A percentile compares a stretch with the other conserved stretches of the same genome.
Evolutionary conservation across 2,329 filamentous ascomycete genomes (phyloP).

Genomic region (Atkinsonella hypoxylon): DNA sequence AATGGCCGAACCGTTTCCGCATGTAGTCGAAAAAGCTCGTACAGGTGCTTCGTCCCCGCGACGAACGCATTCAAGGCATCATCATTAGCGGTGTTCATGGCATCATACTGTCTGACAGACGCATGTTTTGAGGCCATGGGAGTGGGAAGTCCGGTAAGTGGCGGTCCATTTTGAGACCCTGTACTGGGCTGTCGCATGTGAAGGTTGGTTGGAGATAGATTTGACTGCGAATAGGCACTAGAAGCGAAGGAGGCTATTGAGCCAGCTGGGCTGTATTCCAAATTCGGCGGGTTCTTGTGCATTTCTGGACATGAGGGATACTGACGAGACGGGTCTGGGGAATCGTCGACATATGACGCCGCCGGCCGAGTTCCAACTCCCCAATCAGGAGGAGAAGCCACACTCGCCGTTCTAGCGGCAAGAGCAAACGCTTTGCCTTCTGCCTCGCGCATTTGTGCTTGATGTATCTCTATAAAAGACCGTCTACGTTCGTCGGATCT

Average conservation of each 20-base stretch:
- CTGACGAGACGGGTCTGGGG: slow-evolving; percentile 14
- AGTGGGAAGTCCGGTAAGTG: slow-evolving; percentile 7
- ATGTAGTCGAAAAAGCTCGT: slow-evolving; percentile 64
- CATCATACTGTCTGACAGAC: slow-evolving; percentile 31
- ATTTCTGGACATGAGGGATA: slow-evolving; percentile 17
- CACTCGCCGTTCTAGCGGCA: slow-evolving; percentile 26
- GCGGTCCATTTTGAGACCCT: slow-evolving; percentile 14
- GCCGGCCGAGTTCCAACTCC: slow-evolving; percentile 15
- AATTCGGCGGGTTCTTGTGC: slow-evolving; percentile 12
- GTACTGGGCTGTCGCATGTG: slow-evolving; percentile 14
- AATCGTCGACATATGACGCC: slow-evolving; percentile 12
- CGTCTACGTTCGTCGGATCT: slow-evolving; percentile 39
- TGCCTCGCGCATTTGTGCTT: slow-evolving; percentile 47
- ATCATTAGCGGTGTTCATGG: slow-evolving; percentile 37
- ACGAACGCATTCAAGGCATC: slow-evolving; percentile 61
- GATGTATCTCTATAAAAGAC: slow-evolving; percentile 46
- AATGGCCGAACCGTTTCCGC: slow-evolving; percentile 62
- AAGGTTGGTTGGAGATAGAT: slow-evolving; percentile 8
- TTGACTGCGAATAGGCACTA: slow-evolving; percentile 15
- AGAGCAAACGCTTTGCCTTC: slow-evolving; percentile 48
- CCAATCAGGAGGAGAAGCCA: slow-evolving; percentile 21
- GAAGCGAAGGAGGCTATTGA: slow-evolving; percentile 24
- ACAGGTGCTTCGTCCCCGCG: slow-evolving; percentile 58
- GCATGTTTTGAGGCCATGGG: slow-evolving; percentile 19
- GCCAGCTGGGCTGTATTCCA: slow-evolving; percentile 30